phyloP scores from a whole-genome alignment of 2,329 filamentous ascomycete species.

The Colletotrichum sp. region DNA sequence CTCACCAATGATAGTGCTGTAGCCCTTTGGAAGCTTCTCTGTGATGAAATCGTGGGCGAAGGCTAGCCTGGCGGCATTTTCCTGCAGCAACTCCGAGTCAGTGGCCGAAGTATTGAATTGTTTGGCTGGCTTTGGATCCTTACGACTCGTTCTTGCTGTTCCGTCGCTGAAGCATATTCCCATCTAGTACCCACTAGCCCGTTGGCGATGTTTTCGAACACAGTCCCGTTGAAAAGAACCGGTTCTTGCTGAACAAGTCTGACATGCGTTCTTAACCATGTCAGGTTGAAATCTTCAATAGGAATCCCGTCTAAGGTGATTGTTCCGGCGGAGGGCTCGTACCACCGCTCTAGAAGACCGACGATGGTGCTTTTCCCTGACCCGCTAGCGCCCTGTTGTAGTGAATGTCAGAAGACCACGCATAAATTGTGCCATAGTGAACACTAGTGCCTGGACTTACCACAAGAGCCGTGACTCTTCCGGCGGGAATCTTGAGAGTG shows the following conservation, averaged over 20 bases:
- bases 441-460: background rate
- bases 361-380: slow-evolving; percentile 74
- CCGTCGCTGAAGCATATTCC: background rate
- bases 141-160: slow-evolving; percentile 6
- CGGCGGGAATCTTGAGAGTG: slow-evolving; percentile 62
- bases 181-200: slow-evolving; percentile 23
- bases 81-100: slow-evolving; percentile 38
- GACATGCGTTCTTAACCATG: slow-evolving; percentile 33
- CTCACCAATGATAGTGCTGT: slow-evolving; percentile 27
- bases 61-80: slow-evolving; percentile 29
- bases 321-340: slow-evolving; percentile 34
- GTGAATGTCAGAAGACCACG: background rate
- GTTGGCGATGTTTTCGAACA: slow-evolving; percentile 27
- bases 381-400: slow-evolving; percentile 60
- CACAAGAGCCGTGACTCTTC: slow-evolving; percentile 72
- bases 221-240: slow-evolving; percentile 25
- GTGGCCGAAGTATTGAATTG: background rate
- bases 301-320: slow-evolving; percentile 31
- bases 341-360: slow-evolving; percentile 71
- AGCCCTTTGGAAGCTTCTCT: slow-evolving; percentile 23
- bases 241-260: slow-evolving; percentile 33
- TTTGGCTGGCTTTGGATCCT: background rate
- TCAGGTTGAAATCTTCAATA: slow-evolving; percentile 29
- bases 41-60: slow-evolving; percentile 28
- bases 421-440: background rate